Conservation (phyloP, 1,284 basidiomycete genomes). For the Paramarasmius palmivorus region DNA sequence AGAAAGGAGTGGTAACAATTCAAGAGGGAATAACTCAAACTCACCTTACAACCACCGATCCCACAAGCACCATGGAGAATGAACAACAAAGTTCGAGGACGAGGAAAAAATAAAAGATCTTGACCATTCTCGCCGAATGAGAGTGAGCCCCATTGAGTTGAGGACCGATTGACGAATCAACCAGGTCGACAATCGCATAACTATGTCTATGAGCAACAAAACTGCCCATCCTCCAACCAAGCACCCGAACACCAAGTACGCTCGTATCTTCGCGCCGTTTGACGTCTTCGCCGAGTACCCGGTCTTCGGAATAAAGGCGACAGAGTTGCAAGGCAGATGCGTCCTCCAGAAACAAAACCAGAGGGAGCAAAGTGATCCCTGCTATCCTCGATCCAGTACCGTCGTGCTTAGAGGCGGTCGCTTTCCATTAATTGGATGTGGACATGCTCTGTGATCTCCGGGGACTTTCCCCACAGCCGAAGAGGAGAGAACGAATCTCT, state of each 20-base stretch:
- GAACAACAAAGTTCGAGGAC: conserved; percentile 50
- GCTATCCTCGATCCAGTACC: conserved; percentile 53
- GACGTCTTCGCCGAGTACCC: conserved; percentile 36
- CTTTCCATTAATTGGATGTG: conserved; percentile 63
- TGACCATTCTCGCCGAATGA: conserved; percentile 52
- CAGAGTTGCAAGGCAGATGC: conserved; percentile 59
- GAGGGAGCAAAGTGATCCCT: conserved; percentile 35
- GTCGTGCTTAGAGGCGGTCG: conserved; percentile 67
- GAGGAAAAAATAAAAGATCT: conserved; percentile 54
- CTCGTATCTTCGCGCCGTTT: conserved; percentile 77
- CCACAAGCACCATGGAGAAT: conserved; percentile 9
- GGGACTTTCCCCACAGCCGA: conserved; percentile 90
- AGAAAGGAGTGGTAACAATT: conserved; percentile 11
- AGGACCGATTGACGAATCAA: conserved; percentile 33
- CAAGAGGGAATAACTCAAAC: conserved; percentile 33
- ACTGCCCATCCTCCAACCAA: conserved; percentile 36
- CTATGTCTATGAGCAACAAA: conserved; percentile 83
- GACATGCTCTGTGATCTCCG: conserved; percentile 75
- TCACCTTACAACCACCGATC: conserved; percentile 12
- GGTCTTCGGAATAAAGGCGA: conserved; percentile 37
- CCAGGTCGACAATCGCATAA: conserved; percentile 74
- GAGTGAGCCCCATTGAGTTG: conserved; percentile 92
- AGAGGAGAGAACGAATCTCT: conserved; percentile 42
- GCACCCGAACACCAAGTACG: conserved; percentile 46
- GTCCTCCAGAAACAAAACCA: conserved; percentile 23